A percentile compares a stretch with the other conserved stretches of the same genome.
phyloP scores from a whole-genome alignment of 2,329 filamentous ascomycete genomes.

The Penicillium sp. region DNA sequence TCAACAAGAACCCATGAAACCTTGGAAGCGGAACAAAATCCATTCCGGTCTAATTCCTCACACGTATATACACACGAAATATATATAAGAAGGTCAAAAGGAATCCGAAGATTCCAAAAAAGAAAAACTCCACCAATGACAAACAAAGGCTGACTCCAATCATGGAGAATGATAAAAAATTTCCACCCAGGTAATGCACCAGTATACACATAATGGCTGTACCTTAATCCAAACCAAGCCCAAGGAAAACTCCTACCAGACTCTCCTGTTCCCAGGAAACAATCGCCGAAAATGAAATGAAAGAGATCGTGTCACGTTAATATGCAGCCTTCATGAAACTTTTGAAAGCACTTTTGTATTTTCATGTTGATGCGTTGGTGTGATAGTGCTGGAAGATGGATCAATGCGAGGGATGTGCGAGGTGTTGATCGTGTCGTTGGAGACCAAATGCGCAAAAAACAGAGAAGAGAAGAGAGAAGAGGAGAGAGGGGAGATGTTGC shows the following conservation, averaged over 20 bases:
- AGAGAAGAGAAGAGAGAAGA: neutral
- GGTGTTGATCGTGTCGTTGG: neutral
- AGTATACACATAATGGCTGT: conserved; percentile 16
- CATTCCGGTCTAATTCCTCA: neutral
- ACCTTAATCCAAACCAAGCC: conserved; percentile 1
- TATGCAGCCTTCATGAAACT: conserved; percentile 12
- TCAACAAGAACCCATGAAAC: neutral
- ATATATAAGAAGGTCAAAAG: neutral
- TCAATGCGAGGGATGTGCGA: neutral
- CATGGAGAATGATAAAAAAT: conserved; percentile 12
- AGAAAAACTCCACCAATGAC: conserved; percentile 17
- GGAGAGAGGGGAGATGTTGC: neutral
- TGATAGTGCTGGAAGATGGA: neutral
- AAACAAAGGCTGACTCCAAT: conserved; percentile 10
- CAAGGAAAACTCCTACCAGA: conserved; percentile 16
- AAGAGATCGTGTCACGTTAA: conserved; percentile 22
- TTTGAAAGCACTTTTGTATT: conserved; percentile 7
- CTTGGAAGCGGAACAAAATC: neutral
- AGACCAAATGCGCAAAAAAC: neutral
- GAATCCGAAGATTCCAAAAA: conserved; percentile 5
- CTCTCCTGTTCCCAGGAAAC: conserved; percentile 4
- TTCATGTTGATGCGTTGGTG: neutral
- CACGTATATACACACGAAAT: neutral
- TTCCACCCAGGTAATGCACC: conserved; percentile 20
- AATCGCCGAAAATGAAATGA: conserved; percentile 7